Base-by-base conservation (phyloP, 192 early-diverging fungal species). In the Podila verticillata region DNA sequence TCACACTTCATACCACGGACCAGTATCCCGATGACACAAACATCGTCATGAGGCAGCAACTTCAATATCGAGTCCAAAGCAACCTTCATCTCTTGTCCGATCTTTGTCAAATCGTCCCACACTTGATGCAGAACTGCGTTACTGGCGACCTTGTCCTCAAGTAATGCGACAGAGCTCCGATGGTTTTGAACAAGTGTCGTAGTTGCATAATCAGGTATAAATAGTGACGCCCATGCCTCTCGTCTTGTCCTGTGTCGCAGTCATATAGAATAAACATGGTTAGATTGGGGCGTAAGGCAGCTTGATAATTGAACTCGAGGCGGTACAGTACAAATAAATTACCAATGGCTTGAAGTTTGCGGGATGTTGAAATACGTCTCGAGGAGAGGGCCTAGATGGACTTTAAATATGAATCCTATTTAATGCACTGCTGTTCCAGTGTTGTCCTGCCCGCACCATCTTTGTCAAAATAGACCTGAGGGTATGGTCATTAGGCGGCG, bases 41-140 rank as follows among this genome's bases (percentile, higher is more conserved):
- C 61, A 15, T 63, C 49, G 31, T 70, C 68, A 30, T 35, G 19
- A 48, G 68, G 68, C 48, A 22, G 30, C 48, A 70, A 59, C 68
- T 20, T n/a, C 31, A 70, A 31, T 3, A 61, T 70, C 48, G 68
- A 61, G 59, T 70, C 68, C 48, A 70, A 24, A 19, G 68, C 57
- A n/a, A 70, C 60, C 39, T 70, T 63, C 68, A 70, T 62, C 68
- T 63, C 68, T 56, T 70, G 68, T 17, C 60, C 68, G 31, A 69
- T 10, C 28, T 70, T 70, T 20, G 68, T 70, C 26, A 15, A 62
- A 28, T 63, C 68, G 28, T 70, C 68, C 65, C 65, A 66, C 19
- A 57, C 48, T 66, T 66, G 65, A 57, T 35, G 35, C 8, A n/a
- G n/a, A n/a, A 30, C 63, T 19, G 28, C 49, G 48, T 65, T 65